These are phyloP conservation scores for Jackrogersella minutella DNA, from an alignment of 495 filamentous ascomycete genomes.

Conservation along the genomic window DNA sequence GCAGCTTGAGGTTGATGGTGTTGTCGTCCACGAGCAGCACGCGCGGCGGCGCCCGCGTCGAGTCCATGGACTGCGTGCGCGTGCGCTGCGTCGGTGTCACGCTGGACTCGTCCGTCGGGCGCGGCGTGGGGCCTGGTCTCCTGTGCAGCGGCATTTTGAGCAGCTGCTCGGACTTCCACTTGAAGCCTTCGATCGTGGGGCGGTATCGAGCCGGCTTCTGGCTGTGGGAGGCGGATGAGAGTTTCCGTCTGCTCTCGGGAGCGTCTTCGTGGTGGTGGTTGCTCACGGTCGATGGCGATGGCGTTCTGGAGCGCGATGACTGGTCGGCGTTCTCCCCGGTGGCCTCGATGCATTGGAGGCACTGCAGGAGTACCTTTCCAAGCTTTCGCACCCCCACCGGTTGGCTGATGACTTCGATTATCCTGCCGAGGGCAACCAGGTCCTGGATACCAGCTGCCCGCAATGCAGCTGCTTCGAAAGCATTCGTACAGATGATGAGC, in stretches of 20 bases:
- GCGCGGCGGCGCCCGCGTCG: conserved; percentile 16
- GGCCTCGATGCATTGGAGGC: conserved; percentile 24
- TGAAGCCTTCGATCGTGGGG: conserved; percentile 24
- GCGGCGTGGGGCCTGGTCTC: neutral
- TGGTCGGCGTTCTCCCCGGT: neutral
- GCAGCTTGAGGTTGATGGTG: conserved; percentile 74
- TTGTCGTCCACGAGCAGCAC: conserved; percentile 80
- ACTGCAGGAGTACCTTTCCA: conserved; percentile 28
- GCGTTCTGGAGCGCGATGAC: conserved; percentile 5
- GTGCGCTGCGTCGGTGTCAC: neutral
- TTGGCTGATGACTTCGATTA: conserved; percentile 40
- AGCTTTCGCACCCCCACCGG: conserved; percentile 37
- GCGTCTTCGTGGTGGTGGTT: neutral
- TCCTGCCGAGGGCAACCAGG: conserved; percentile 28
- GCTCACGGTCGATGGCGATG: neutral
- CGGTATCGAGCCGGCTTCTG: conserved; percentile 1
- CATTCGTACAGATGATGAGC: conserved; percentile 38
- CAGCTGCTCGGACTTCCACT: conserved; percentile 30
- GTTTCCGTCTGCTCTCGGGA: conserved; percentile 1
- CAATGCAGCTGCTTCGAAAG: conserved; percentile 37
- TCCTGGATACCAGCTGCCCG: conserved; percentile 32
- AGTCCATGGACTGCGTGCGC: conserved; percentile 8
- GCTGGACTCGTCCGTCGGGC: neutral
- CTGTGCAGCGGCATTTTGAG: neutral
- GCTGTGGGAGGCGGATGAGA: conserved; percentile 17